Evolutionary conservation across 2,329 filamentous ascomycete genomes (phyloP).

Genomic region (Elsinoe batatas): DNA sequence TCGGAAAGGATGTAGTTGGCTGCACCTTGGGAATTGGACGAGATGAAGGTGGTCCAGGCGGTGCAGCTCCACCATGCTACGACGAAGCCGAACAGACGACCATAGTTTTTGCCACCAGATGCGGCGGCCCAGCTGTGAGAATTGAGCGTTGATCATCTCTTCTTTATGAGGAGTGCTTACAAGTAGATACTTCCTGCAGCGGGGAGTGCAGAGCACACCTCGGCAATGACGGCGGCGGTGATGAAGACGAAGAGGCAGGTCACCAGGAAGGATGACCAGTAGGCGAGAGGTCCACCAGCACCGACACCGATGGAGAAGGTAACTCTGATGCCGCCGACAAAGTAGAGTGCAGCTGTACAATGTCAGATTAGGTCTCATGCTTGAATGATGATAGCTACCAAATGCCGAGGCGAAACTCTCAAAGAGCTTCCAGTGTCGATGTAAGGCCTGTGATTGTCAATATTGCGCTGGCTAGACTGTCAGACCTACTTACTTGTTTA

Average conservation of each 20-base stretch:
- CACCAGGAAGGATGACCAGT: slow-evolving; percentile 53
- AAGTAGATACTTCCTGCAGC: slow-evolving; percentile 52
- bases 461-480: background rate
- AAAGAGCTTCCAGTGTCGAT: slow-evolving; percentile 47
- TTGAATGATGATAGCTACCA: slow-evolving; percentile 30
- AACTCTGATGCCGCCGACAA: slow-evolving; percentile 49
- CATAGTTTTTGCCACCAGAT: slow-evolving; percentile 45
- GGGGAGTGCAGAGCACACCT: slow-evolving; percentile 51
- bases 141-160: background rate
- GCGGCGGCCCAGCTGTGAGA: slow-evolving; percentile 46
- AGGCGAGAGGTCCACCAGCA: slow-evolving; percentile 50
- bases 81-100: slow-evolving; percentile 49
- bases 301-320: slow-evolving; percentile 54
- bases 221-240: slow-evolving; percentile 50
- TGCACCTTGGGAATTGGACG: slow-evolving; percentile 28
- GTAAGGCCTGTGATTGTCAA: slow-evolving; percentile 38
- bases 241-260: slow-evolving; percentile 53
- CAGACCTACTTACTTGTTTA: slow-evolving; percentile 38
- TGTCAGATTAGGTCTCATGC: slow-evolving; percentile 14
- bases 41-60: slow-evolving; percentile 46
- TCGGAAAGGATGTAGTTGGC: slow-evolving; percentile 37
- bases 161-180: background rate
- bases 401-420: slow-evolving; percentile 53
- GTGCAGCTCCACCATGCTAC: slow-evolving; percentile 57
- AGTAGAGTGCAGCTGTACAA: slow-evolving; percentile 47